These are phyloP conservation scores for Neocallimastix lanati DNA, from an alignment of 192 early-diverging fungal genomes.

Conservation along the genomic window DNA sequence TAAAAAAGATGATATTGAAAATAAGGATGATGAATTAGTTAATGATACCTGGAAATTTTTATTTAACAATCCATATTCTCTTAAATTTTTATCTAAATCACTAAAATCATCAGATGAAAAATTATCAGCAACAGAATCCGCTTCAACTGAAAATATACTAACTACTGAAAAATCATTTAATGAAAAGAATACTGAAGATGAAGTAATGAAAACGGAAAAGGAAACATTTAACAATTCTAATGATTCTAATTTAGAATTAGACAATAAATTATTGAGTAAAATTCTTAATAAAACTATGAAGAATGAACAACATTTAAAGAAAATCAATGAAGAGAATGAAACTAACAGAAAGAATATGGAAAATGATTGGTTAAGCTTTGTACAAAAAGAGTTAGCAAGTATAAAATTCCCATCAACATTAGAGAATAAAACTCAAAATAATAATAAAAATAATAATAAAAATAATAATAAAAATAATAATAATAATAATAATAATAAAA, in stretches of 20 bases:
- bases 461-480: too few relatives aligned
- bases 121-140: neutral
- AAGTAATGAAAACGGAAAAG: neutral
- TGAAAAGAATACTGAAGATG: neutral
- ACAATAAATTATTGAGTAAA: neutral
- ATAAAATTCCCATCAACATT: neutral
- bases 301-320: neutral
- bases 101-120: neutral
- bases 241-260: neutral
- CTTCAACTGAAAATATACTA: neutral
- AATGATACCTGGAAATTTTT: neutral
- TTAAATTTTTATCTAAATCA: neutral
- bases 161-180: neutral
- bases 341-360: neutral
- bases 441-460: too few relatives aligned
- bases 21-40: neutral
- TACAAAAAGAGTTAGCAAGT: neutral
- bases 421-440: neutral
- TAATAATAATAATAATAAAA: neutral
- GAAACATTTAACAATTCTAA: neutral
- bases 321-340: neutral
- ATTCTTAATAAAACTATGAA: neutral
- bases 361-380: neutral
- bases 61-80: neutral
- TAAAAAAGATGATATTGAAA: neutral